These are phyloP conservation scores for Suillus hirtellus DNA, from an alignment of 768 basidiomycete genomes.

Conservation along the genomic window DNA sequence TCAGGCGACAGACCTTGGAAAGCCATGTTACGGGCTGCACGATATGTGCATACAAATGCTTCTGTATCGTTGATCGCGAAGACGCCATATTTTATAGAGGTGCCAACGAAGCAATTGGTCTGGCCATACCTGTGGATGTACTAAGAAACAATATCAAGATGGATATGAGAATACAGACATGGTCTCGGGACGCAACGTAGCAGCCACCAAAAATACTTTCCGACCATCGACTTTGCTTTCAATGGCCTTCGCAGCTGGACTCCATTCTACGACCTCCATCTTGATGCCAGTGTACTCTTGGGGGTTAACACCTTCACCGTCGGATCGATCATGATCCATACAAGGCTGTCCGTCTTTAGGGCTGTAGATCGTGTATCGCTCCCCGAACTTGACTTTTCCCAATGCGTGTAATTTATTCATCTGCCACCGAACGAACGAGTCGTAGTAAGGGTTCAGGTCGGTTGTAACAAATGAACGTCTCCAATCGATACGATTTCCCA, in stretches of 20 bases:
- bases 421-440: conserved; percentile 97
- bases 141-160: conserved; percentile 1
- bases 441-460: conserved; percentile 95
- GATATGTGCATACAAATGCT: conserved; percentile 85
- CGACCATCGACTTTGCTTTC: conserved; percentile 71
- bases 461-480: conserved; percentile 93
- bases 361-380: conserved; percentile 97
- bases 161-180: conserved; percentile 56
- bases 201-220: conserved; percentile 91
- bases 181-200: conserved; percentile 94
- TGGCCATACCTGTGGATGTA: conserved; percentile 79
- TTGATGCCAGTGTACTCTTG: conserved; percentile 95
- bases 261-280: conserved; percentile 91
- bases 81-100: conserved; percentile 87
- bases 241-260: conserved; percentile 63
- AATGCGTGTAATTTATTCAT: conserved; percentile 86
- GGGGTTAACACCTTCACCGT: conserved; percentile 92
- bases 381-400: conserved; percentile 96
- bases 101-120: conserved; percentile 96
- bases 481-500: conserved; percentile 99
- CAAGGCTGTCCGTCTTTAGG: conserved; percentile 99
- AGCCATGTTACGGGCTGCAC: conserved; percentile 96
- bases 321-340: conserved; percentile 98
- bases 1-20: conserved; percentile 84
- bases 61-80: conserved; percentile 87